Percentiles rank a stretch among this genome's conserved stretches.
These are phyloP conservation scores for Pyricularia sp. DNA, from an alignment of 2,329 filamentous ascomycete species.

Conservation along the genomic window DNA sequence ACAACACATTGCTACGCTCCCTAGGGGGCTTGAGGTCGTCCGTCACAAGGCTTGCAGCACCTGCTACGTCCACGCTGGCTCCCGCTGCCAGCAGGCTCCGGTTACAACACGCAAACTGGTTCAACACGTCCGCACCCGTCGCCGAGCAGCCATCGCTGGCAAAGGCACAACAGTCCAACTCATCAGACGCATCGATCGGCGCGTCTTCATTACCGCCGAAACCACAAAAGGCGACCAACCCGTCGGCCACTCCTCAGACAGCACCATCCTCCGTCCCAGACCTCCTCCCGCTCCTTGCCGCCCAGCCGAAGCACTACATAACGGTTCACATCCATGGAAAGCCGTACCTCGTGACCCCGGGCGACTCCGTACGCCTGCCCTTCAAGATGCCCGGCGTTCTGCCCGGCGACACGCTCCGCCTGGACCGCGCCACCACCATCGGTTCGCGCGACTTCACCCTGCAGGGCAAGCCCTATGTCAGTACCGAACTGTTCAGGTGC, in stretches of 20 bases:
- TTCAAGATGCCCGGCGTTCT: conserved; percentile 68
- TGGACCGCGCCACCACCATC: conserved; percentile 75
- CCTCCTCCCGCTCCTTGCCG: conserved; percentile 61
- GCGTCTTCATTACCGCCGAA: background rate
- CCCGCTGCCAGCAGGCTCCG: background rate
- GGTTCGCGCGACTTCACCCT: conserved; percentile 88
- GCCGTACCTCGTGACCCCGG: conserved; percentile 70
- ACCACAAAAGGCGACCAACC: background rate
- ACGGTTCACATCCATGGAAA: conserved; percentile 70
- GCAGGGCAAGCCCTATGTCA: conserved; percentile 71
- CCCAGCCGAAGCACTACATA: conserved; percentile 70
- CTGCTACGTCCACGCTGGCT: background rate
- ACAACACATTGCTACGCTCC: background rate
- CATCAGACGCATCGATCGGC: background rate
- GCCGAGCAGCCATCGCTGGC: background rate
- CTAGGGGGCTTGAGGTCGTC: background rate
- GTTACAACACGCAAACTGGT: background rate
- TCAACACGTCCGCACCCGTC: conserved; percentile 1
- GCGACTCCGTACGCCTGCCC: conserved; percentile 67
- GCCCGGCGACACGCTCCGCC: conserved; percentile 76
- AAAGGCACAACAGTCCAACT: background rate
- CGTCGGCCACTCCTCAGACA: background rate
- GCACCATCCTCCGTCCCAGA: conserved; percentile 29
- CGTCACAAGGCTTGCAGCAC: background rate
- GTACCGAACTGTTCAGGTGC: conserved; percentile 77